phyloP scores from a whole-genome alignment of 176 grass and related monocot species.

The Rhipidocladum racemiflorum region DNA sequence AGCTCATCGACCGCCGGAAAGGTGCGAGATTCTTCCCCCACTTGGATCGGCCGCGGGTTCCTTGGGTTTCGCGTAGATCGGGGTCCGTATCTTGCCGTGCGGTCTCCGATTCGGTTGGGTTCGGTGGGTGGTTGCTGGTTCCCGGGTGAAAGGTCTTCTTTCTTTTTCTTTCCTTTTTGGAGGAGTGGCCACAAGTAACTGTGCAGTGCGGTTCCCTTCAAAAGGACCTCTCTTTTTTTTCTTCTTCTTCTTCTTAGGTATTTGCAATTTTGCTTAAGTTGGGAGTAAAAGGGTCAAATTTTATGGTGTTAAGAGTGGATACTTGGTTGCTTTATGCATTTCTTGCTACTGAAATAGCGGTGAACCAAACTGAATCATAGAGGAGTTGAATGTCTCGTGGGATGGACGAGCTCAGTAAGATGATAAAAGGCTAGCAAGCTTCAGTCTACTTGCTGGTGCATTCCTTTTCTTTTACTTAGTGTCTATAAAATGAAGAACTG shows the following conservation, averaged over 20 bases:
- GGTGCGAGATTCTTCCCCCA: neutral
- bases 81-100: neutral
- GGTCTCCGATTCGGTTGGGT: neutral
- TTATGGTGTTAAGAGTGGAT: neutral
- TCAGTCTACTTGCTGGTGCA: neutral
- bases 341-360: neutral
- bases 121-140: neutral
- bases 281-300: neutral
- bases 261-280: neutral
- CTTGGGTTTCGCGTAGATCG: neutral
- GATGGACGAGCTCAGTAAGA: neutral
- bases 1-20: slow-evolving; percentile 7
- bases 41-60: neutral
- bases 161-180: neutral
- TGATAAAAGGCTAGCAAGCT: neutral
- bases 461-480: too few relatives aligned
- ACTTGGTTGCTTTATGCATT: neutral
- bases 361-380: neutral
- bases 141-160: neutral
- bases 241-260: neutral
- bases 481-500: neutral
- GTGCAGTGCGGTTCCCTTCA: neutral
- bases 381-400: neutral
- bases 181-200: neutral
- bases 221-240: neutral